Conservation (phyloP, 2,329 filamentous ascomycete species). For the Xylaria sp. region DNA sequence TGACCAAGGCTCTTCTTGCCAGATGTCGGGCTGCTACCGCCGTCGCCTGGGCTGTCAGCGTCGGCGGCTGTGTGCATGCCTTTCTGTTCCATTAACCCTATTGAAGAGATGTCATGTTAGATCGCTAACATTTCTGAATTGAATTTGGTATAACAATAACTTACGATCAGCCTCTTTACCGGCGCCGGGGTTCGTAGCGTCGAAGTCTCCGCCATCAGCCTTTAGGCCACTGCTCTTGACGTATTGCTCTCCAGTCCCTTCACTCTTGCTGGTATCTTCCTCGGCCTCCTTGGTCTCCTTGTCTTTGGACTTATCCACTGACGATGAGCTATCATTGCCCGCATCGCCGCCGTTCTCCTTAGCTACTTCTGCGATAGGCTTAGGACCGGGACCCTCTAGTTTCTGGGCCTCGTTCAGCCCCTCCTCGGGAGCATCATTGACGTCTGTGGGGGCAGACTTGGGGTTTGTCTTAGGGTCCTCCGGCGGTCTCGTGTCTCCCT, state of each 20-base stretch:
- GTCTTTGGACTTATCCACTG: slow-evolving; percentile 46
- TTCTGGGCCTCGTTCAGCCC: slow-evolving; percentile 51
- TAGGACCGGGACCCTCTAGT: slow-evolving; percentile 57
- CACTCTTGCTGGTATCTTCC: slow-evolving; percentile 45
- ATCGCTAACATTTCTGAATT: neutral
- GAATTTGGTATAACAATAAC: slow-evolving; percentile 42
- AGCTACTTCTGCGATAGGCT: slow-evolving; percentile 53
- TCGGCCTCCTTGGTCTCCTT: slow-evolving; percentile 45
- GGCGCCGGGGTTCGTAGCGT: slow-evolving; percentile 71
- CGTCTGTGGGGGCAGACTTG: slow-evolving; percentile 52
- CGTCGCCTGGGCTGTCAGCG: slow-evolving; percentile 34
- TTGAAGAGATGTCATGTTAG: slow-evolving; percentile 20
- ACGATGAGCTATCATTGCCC: slow-evolving; percentile 40
- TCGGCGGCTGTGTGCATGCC: slow-evolving; percentile 54
- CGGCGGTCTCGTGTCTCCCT: slow-evolving; percentile 57
- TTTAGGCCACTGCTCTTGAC: slow-evolving; percentile 68
- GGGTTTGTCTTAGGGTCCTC: slow-evolving; percentile 52
- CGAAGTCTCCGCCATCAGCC: slow-evolving; percentile 75
- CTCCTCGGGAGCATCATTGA: slow-evolving; percentile 49
- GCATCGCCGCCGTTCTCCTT: slow-evolving; percentile 48
- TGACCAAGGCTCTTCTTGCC: slow-evolving; percentile 67
- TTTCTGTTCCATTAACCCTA: slow-evolving; percentile 66
- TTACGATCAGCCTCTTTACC: slow-evolving; percentile 74
- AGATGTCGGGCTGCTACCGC: slow-evolving; percentile 42
- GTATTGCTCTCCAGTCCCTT: slow-evolving; percentile 66